Conservation (phyloP, 2,329 filamentous ascomycete genomes). For the Phialophora verrucosa region DNA sequence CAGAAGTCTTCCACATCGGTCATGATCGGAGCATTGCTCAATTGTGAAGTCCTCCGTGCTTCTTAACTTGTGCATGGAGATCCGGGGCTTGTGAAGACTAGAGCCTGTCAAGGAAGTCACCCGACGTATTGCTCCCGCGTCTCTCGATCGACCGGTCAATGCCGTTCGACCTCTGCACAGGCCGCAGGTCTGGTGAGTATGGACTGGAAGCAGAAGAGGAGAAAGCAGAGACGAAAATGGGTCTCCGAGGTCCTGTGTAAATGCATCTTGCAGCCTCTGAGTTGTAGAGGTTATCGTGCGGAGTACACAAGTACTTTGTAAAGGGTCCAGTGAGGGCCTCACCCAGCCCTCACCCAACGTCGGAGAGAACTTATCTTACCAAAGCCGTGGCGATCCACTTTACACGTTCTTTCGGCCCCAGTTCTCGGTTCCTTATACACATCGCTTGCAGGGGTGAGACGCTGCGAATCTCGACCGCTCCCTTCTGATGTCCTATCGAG, state of each 20-base stretch:
- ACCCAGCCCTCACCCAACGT: no score
- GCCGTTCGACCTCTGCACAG: not conserved
- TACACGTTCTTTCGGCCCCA: conserved; percentile 18
- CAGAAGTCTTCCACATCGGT: not conserved
- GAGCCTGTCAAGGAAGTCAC: not conserved
- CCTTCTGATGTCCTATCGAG: not conserved
- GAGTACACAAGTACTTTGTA: not conserved
- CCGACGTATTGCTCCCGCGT: not conserved
- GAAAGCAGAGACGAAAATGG: not conserved
- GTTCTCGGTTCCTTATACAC: not conserved
- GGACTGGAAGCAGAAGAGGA: not conserved
- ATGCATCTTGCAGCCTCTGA: not conserved
- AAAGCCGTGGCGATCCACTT: conserved; percentile 2
- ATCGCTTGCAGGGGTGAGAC: not conserved
- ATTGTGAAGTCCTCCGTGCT: not conserved
- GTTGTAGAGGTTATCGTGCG: not conserved
- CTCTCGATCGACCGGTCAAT: not conserved
- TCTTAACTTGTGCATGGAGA: not conserved
- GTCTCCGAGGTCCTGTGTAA: not conserved
- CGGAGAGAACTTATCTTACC: not conserved
- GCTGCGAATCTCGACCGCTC: conserved; percentile 6
- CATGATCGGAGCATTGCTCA: not conserved
- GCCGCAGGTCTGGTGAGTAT: not conserved
- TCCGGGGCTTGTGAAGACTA: not conserved
- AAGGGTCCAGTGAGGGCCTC: not conserved